These are phyloP conservation scores for Stentor roeselii DNA, from an alignment of 73 alveolate species.

Conservation along the genomic window DNA sequence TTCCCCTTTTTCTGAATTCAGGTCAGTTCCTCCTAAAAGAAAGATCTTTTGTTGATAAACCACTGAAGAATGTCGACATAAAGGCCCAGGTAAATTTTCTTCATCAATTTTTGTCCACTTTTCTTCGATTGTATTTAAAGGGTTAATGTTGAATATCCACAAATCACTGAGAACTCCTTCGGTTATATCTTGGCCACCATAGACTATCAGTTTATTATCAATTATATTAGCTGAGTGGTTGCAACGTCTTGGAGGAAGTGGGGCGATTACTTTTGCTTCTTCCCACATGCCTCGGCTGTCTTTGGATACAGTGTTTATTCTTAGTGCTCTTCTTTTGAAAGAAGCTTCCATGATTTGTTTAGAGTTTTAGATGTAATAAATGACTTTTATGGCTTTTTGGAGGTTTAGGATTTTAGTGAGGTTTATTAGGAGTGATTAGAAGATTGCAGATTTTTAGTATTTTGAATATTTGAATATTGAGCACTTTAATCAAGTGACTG, in stretches of 20 bases:
- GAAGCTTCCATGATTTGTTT: background rate
- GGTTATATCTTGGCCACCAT: slow-evolving; percentile 20
- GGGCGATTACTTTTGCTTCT: background rate
- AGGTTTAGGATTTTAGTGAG: too few relatives aligned
- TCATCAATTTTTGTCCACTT: background rate
- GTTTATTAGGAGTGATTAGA: too few relatives aligned
- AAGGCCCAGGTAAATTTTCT: background rate
- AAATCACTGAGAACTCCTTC: slow-evolving; percentile 8
- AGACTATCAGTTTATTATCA: background rate
- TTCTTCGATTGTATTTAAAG: background rate
- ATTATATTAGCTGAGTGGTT: slow-evolving; percentile 7
- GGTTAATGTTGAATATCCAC: background rate
- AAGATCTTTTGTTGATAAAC: background rate
- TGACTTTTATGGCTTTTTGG: too few relatives aligned
- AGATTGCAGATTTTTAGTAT: too few relatives aligned
- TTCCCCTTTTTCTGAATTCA: background rate
- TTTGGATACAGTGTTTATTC: background rate
- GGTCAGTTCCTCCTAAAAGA: background rate
- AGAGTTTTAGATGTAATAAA: too few relatives aligned
- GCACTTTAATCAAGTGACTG: too few relatives aligned
- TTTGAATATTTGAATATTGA: too few relatives aligned
- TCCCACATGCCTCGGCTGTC: slow-evolving; percentile 4
- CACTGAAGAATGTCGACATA: slow-evolving; percentile 15
- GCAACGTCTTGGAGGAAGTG: slow-evolving; percentile 25
- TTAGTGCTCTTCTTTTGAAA: background rate